These are phyloP conservation scores for Cicer chorassanicum DNA, from an alignment of 306 rosid species.

Conservation along the genomic window DNA sequence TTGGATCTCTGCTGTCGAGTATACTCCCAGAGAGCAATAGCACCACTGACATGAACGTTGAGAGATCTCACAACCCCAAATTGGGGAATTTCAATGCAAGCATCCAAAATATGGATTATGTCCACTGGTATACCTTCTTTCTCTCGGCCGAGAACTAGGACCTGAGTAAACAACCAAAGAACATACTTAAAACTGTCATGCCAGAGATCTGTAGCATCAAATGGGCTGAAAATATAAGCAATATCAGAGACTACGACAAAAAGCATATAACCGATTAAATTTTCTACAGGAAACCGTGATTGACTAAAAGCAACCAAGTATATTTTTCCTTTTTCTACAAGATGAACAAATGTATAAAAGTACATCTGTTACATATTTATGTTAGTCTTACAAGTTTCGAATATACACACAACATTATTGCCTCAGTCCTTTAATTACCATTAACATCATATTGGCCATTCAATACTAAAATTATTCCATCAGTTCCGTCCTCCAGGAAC, in stretches of 20 bases:
- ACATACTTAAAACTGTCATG: conserved; percentile 13
- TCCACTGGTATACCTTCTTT: conserved; percentile 97
- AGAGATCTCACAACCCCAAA: conserved; percentile 95
- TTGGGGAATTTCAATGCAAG: conserved; percentile 92
- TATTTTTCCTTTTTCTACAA: neutral
- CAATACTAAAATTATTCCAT: neutral
- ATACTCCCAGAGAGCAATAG: conserved; percentile 97
- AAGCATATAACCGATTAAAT: conserved; percentile 1
- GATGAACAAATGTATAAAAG: neutral
- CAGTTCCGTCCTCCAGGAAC: neutral
- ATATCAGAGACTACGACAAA: conserved; percentile 4
- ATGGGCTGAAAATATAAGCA: conserved; percentile 10
- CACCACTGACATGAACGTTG: conserved; percentile 96
- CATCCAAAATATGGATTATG: conserved; percentile 84
- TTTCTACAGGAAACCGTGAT: neutral
- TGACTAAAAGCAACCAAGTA: neutral
- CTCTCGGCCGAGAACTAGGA: conserved; percentile 92
- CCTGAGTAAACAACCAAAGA: conserved; percentile 57
- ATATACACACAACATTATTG: neutral
- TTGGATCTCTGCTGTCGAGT: conserved; percentile 86
- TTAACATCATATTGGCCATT: neutral
- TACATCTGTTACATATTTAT: neutral
- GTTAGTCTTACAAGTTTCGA: neutral
- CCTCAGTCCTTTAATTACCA: neutral
- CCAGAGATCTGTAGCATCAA: conserved; percentile 5